These are phyloP conservation scores for Cladobotryum protrusum DNA, from an alignment of 2,329 filamentous ascomycete genomes.

Conservation along the genomic window DNA sequence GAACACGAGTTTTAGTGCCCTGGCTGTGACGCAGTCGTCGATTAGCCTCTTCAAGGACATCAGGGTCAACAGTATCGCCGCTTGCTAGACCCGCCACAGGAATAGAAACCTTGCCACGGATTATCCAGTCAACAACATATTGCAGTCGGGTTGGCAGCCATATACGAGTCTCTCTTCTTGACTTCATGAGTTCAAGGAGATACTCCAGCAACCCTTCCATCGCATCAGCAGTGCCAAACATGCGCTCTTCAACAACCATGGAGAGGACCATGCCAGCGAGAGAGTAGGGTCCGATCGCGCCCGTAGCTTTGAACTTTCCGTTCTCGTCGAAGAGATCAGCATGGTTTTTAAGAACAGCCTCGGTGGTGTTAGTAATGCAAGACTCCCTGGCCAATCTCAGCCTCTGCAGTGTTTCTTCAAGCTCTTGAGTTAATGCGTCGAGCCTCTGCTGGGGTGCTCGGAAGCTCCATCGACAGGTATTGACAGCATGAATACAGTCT, in stretches of 20 bases:
- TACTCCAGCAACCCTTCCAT: conserved; percentile 31
- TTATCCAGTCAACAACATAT: conserved; percentile 34
- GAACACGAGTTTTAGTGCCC: conserved; percentile 12
- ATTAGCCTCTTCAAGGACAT: conserved; percentile 25
- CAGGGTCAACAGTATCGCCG: conserved; percentile 15
- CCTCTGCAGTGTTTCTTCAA: conserved; percentile 18
- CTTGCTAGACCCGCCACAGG: conserved; percentile 16
- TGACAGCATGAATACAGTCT: conserved; percentile 22
- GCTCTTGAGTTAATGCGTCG: conserved; percentile 13
- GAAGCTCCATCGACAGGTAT: conserved; percentile 25
- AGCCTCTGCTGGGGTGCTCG: conserved; percentile 18
- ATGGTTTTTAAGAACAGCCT: conserved; percentile 34
- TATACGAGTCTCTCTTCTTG: conserved; percentile 28
- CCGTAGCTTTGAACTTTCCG: conserved; percentile 28
- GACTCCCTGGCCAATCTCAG: conserved; percentile 22
- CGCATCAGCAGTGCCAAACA: conserved; percentile 20
- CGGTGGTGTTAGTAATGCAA: conserved; percentile 30
- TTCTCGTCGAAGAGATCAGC: conserved; percentile 35
- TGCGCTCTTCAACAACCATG: conserved; percentile 43
- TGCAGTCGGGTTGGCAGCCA: conserved; percentile 38
- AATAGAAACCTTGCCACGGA: conserved; percentile 17
- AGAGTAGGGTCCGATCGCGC: conserved; percentile 18
- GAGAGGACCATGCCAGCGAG: conserved; percentile 37
- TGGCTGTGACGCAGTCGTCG: conserved; percentile 32
- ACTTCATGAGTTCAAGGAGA: conserved; percentile 30